Percentiles rank a stretch among this genome's conserved stretches.
These are phyloP conservation scores for Alternaria atra DNA, from an alignment of 2,329 filamentous ascomycete genomes.

Conservation along the genomic window DNA sequence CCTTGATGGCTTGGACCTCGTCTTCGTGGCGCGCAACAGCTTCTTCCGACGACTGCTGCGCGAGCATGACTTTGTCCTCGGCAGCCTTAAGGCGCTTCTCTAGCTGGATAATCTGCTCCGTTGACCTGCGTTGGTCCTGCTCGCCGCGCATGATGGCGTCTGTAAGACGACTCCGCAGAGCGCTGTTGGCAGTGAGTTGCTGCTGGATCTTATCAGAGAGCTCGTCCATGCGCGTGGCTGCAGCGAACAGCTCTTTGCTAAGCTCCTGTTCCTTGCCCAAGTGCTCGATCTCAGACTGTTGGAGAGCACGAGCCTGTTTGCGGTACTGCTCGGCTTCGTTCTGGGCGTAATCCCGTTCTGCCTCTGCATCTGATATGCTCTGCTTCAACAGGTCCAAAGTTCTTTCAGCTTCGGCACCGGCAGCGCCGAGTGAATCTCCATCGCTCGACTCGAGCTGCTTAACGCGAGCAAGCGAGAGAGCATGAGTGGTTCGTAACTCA, in stretches of 20 bases:
- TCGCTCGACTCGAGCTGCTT: conserved; percentile 67
- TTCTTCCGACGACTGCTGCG: conserved; percentile 88
- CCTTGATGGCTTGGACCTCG: conserved; percentile 77
- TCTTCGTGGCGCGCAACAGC: conserved; percentile 85
- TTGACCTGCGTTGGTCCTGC: conserved; percentile 80
- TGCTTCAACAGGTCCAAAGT: conserved; percentile 73
- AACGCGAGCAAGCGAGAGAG: conserved; percentile 71
- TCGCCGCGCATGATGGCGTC: conserved; percentile 86
- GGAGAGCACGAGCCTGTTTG: conserved; percentile 67
- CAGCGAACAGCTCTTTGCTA: conserved; percentile 74
- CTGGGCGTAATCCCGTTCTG: conserved; percentile 76
- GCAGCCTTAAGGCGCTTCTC: conserved; percentile 81
- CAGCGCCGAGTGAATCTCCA: conserved; percentile 51
- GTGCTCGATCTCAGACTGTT: conserved; percentile 64
- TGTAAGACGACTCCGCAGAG: conserved; percentile 77
- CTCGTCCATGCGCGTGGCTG: conserved; percentile 79
- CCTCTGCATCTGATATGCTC: conserved; percentile 73
- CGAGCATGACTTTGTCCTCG: conserved; percentile 83
- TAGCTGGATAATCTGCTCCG: conserved; percentile 81
- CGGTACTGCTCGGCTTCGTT: conserved; percentile 70
- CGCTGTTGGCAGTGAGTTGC: conserved; percentile 80
- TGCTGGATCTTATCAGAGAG: conserved; percentile 80
- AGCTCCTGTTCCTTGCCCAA: conserved; percentile 70
- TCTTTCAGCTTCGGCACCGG: conserved; percentile 62
- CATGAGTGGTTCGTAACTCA: conserved; percentile 77